phyloP scores from a whole-genome alignment of 805 yeast genomes.

The Ogataea thermomethanolica region DNA sequence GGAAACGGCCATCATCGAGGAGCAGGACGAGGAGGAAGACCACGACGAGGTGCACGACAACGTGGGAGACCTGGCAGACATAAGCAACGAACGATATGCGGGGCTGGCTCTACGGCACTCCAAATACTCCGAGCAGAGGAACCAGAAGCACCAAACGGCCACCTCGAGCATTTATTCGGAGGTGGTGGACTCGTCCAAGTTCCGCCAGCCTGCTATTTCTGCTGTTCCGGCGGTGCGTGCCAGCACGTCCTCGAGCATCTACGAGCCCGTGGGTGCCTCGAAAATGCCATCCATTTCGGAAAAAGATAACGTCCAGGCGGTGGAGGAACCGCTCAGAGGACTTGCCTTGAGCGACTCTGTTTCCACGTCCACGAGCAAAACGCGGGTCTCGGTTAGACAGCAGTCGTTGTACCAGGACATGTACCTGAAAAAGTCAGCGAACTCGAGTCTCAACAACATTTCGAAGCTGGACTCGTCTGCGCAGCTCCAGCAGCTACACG shows the following conservation, averaged over 20 bases:
- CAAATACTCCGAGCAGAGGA: constrained; percentile 1
- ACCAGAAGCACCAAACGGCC: constrained; percentile 17
- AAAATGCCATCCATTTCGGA: not conserved
- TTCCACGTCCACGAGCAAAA: constrained; percentile 7
- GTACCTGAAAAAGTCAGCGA: constrained; percentile 11
- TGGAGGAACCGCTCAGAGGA: not conserved
- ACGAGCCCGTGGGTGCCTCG: constrained; percentile 5
- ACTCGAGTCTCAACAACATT: constrained; percentile 6
- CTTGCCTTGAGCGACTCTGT: not conserved
- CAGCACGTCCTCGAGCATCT: constrained; percentile 23
- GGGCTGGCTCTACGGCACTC: constrained; percentile 5
- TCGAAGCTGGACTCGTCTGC: constrained; percentile 16
- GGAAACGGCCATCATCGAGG: constrained; percentile 22
- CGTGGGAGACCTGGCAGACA: not conserved
- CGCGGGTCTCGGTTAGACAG: constrained; percentile 29
- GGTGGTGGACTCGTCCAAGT: constrained; percentile 2
- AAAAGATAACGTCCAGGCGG: not conserved
- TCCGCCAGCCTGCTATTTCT: not conserved
- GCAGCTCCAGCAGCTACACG: constrained; percentile 13
- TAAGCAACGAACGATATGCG: not conserved
- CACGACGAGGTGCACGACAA: constrained; percentile 4
- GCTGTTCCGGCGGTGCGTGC: constrained; percentile 1
- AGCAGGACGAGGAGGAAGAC: constrained; percentile 27
- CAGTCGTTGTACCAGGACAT: constrained; percentile 25
- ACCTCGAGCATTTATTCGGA: constrained; percentile 25